These are phyloP conservation scores for Coffea eugenioides DNA, from an alignment of 257 asterid genomes.

Conservation along the genomic window DNA sequence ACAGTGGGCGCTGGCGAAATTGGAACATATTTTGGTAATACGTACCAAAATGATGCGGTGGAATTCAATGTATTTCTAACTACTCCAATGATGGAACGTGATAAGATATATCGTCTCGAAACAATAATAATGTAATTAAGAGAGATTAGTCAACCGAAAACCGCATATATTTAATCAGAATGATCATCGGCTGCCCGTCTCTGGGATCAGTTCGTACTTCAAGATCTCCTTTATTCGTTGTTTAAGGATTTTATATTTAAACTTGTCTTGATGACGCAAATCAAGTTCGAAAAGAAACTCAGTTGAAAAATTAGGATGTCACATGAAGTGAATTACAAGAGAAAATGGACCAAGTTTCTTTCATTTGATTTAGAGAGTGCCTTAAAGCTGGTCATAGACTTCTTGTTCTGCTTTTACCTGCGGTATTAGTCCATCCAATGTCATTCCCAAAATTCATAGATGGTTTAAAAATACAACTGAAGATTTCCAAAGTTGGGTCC, in stretches of 20 bases:
- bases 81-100: background rate
- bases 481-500: too few species aligned
- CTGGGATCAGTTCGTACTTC: background rate
- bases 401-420: too few species aligned
- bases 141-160: background rate
- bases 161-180: background rate
- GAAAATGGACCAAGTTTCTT: too few species aligned
- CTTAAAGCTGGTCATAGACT: too few species aligned
- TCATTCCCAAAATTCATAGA: too few species aligned
- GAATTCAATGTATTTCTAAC: background rate
- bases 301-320: background rate
- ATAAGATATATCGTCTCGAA: background rate
- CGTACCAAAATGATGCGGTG: background rate
- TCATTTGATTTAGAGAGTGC: too few species aligned
- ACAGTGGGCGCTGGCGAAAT: background rate
- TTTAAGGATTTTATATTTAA: background rate
- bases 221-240: background rate
- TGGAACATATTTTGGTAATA: background rate
- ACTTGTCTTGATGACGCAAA: background rate
- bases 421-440: too few species aligned
- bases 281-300: background rate
- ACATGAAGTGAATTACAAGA: too few species aligned
- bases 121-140: background rate
- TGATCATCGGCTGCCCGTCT: background rate
- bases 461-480: too few species aligned